phyloP scores from a whole-genome alignment of 2,329 filamentous ascomycete genomes.

The Aspergillus carbonarius region DNA sequence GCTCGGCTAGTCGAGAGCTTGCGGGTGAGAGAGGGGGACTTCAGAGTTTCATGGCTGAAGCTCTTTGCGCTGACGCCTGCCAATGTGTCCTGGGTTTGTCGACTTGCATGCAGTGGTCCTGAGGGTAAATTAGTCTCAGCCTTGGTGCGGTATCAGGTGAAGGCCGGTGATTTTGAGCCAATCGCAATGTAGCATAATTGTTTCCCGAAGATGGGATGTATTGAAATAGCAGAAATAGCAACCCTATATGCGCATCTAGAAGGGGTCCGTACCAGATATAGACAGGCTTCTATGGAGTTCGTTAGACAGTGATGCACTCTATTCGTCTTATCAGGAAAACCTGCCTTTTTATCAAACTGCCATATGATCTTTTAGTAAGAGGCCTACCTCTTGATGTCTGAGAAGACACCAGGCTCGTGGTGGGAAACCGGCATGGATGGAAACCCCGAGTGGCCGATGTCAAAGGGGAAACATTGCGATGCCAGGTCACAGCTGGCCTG shows the following conservation, averaged over 20 bases:
- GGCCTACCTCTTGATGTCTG: background rate
- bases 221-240: too few species aligned
- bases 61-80: background rate
- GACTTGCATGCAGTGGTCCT: background rate
- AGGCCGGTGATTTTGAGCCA: background rate
- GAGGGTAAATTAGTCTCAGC: background rate
- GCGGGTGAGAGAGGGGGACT: background rate
- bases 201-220: background rate
- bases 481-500: slow-evolving; percentile 7
- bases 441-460: slow-evolving; percentile 5
- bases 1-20: slow-evolving; percentile 13
- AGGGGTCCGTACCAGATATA: slow-evolving; percentile 11
- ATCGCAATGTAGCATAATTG: background rate
- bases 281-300: slow-evolving; percentile 13
- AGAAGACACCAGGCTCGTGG: background rate
- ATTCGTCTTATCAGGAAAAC: slow-evolving; percentile 6
- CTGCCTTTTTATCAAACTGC: slow-evolving; percentile 18
- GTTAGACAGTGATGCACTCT: slow-evolving; percentile 1
- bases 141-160: background rate
- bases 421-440: background rate
- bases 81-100: background rate
- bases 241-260: background rate
- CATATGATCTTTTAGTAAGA: slow-evolving; percentile 6
- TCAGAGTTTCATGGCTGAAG: slow-evolving; percentile 11
- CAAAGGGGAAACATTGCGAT: slow-evolving; percentile 12